Evolutionary conservation across 2,329 filamentous ascomycete species (phyloP), one percentile per base, ranked within the genome.

Genomic region (Venturia pyrina): DNA sequence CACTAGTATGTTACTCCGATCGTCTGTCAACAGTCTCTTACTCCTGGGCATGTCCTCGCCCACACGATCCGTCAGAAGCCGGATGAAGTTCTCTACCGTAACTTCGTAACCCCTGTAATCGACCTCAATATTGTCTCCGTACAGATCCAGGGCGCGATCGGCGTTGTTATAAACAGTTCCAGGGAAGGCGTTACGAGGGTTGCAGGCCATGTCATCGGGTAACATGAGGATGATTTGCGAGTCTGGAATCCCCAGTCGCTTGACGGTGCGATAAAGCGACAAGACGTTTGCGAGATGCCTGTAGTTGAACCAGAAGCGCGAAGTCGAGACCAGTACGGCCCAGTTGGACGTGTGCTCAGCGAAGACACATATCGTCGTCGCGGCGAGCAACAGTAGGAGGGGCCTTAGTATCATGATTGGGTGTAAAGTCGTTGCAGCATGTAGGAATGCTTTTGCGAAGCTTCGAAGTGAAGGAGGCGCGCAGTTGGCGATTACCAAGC

Each of bases 261-360:
- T 99, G 69, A 99, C 95, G 66, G 95, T 99, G 67, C 95, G 91
- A 79, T 99, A 99, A 69, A 99, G 87, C 67, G 93, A 97, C 68
- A 99, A 87, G 21, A 96, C 95, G 79, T 99, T 99, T 77, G 95
- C 93, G 64, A 99, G 88, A 77, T 99, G 95, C 66, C 95, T 90
- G 79, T 99, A 99, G 80, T 99, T 99, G 87, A 99, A 99, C 95
- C 95, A 99, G 83, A 99, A 99, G 65, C 95, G 90, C 64, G 95
- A 99, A 6, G 95, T 99, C 70, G 90, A 95, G 67, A 99, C 95
- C n/a, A 99, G 87, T 68, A 99, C 95, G 11, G 95, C 95, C 95
- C 95, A 99, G 79, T 99, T 99, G 75, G 91, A 97, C 19, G 95
- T 99, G 79, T 99, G 95, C 72, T 93, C 89, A 70, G 87, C 85